Evolutionary conservation across 306 rosid species (phyloP), one percentile per base, ranked within the genome.

Genomic region (Clitoria ternatea): DNA sequence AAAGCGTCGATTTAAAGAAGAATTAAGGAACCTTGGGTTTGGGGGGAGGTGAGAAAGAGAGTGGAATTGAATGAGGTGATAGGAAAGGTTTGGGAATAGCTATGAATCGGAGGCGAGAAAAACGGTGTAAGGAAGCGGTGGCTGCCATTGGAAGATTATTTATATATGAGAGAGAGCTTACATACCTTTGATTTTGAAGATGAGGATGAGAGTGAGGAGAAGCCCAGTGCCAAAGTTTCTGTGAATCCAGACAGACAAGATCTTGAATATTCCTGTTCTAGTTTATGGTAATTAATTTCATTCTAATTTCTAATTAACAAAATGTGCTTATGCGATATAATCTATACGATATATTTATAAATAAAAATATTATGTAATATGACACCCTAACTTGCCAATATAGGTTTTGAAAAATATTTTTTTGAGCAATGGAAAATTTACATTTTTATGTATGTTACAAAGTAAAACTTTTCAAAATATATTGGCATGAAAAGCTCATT

Each of bases 1-100:
- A 37, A 62, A 67, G 5, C 4, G 11, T 52, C 0, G 70, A 36
- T 27, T 2, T 18, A 27, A 67, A 61, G 62, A 0, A 7, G 15
- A 7, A 18, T 26, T 40, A n/a, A n/a, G 50, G 54, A 77, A 84
- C 97, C 97, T 88, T 80, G 3, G 80, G n/a, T 77, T 50, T 81
- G 66, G 79, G 49, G 66, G 59, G 4, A 44, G 61, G 61, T 15
- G 84, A 82, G 50, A 66, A 66, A 43, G 27, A 9, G 59, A 72
- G 54, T 36, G 87, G 86, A 76, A 69, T 33, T 68, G 86, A 49
- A 40, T 4, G 5, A 0, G 33, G 52, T 4, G 49, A 69, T 24
- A 26, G 72, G 33, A 55, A 48, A 53, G 35, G 14, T 32, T 30
- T 54, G 22, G 83, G 50, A 6, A 85, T 59, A 10, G 79, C 9